Evolutionary conservation across 2,329 filamentous ascomycete genomes (phyloP), one percentile per base, ranked within the genome.

Genomic region (Calonectria pseudoturangicola): DNA sequence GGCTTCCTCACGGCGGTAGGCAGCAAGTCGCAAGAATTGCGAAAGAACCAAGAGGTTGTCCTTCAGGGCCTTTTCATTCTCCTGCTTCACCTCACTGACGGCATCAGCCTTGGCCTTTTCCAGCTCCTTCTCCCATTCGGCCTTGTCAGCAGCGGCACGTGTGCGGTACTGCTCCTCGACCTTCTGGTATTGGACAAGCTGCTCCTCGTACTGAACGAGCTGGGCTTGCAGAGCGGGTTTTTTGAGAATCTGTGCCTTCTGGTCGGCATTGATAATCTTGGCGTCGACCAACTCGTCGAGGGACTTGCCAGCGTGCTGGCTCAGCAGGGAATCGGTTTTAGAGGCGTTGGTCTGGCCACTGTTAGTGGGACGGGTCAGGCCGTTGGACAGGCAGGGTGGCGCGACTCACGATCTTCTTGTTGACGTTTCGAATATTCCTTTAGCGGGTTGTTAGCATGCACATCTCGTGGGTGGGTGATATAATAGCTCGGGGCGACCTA

Each of bases 391-490:
- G 1, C 15, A 39, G 36, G 83, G 45, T 36, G 48, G 43, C 41
- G 62, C 50, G 68, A 88, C 94, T 87, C 86, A 98, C 95, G 81
- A 98, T 92, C 87, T 98, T 98, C 91, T 98, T 98, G 88, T 92
- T 94, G 81, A 97, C 87, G 85, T 97, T 98, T 82, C 96, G 95
- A 80, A 98, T 94, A 85, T 92, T 95, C 89, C 95, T 98, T 77
- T 28, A 7, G 13, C 16, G 10, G 15, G 25, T 16, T 33, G 65
- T 82, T 70, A 82, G 77, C 63, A 75, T 60, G 33, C 4, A 63
- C 10, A 33, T 39, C 47, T 25, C 4, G 12, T 16, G 16, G 58
- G 47, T 43, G 8, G n/a, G 39, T 51, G 8, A 25, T 13, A 18
- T 13, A 18, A 58, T 30, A 39, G 43, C 60, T 27, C 41, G 28